Evolutionary conservation across 2,329 filamentous ascomycete species (phyloP).

Genomic region (Fonsecaea multimorphosa): DNA sequence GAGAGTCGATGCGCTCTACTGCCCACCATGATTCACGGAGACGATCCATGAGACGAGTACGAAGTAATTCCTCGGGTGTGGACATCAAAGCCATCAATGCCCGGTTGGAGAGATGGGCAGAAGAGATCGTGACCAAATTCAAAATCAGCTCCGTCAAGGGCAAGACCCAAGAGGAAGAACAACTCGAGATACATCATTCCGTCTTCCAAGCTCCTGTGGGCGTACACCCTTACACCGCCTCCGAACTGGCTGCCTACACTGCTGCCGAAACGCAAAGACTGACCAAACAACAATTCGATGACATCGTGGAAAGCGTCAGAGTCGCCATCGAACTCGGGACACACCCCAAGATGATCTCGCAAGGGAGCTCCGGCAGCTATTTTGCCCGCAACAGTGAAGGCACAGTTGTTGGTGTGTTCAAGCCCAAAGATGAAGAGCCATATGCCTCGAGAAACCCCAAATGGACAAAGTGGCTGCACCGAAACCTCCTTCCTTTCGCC

Average conservation of each 20-base stretch:
- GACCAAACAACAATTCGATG: conserved; percentile 82
- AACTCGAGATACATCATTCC: conserved; percentile 93
- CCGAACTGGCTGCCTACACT: conserved; percentile 67
- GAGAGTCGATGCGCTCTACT: conserved; percentile 61
- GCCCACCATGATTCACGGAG: conserved; percentile 45
- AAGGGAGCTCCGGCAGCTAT: conserved; percentile 97
- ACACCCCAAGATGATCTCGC: conserved; percentile 94
- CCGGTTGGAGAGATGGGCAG: conserved; percentile 91
- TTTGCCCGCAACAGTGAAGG: conserved; percentile 91
- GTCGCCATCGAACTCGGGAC: conserved; percentile 86
- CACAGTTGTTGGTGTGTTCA: conserved; percentile 97
- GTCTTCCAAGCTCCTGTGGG: conserved; percentile 95
- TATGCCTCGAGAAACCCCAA: conserved; percentile 97
- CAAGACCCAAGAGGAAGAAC: conserved; percentile 77
- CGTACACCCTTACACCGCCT: conserved; percentile 76
- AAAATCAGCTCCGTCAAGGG: conserved; percentile 81
- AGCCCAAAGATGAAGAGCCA: conserved; percentile 98
- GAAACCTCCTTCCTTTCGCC: conserved; percentile 95
- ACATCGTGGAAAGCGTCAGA: conserved; percentile 86
- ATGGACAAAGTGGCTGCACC: conserved; percentile 99
- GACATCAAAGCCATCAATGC: conserved; percentile 99
- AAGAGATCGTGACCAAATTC: conserved; percentile 97
- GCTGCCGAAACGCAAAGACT: conserved; percentile 66
- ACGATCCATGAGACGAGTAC: conserved; percentile 59
- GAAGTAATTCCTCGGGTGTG: conserved; percentile 82